Conservation (phyloP, 768 basidiomycete genomes). For the Kwoniella dendrophila region DNA sequence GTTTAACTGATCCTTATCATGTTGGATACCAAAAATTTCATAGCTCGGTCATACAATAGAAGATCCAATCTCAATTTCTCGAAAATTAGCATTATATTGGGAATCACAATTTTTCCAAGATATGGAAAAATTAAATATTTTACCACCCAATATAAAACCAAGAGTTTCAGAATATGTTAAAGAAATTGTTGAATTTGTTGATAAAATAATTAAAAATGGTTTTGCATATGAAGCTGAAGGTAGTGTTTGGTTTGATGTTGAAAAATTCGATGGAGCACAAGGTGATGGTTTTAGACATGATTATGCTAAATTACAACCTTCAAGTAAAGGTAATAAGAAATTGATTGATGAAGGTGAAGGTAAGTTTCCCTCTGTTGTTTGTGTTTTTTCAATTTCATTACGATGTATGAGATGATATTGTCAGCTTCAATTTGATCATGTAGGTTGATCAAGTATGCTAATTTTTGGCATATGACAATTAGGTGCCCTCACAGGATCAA, state of each 20-base stretch:
- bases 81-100: constrained; percentile 81
- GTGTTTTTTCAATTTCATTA: neutral
- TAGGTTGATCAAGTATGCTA: too few relatives aligned
- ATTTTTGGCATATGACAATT: neutral
- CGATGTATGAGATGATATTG: neutral
- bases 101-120: constrained; percentile 86
- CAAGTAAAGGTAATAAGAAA: constrained; percentile 91
- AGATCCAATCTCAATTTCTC: constrained; percentile 77
- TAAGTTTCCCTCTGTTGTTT: constrained; percentile 44
- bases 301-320: constrained; percentile 94
- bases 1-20: too few relatives aligned
- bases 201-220: constrained; percentile 80
- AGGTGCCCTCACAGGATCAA: constrained; percentile 66
- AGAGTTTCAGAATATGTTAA: constrained; percentile 97
- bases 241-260: constrained; percentile 89
- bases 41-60: constrained; percentile 79
- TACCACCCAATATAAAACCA: constrained; percentile 85
- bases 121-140: constrained; percentile 84
- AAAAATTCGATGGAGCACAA: constrained; percentile 71
- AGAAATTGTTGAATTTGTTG: constrained; percentile 86
- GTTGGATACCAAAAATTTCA: neutral
- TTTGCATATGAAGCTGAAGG: constrained; percentile 77
- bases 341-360: constrained; percentile 92
- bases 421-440: neutral
- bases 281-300: constrained; percentile 64